Evolutionary conservation across 2,329 filamentous ascomycete genomes (phyloP).

Genomic region (Calonectria multiphialidica): DNA sequence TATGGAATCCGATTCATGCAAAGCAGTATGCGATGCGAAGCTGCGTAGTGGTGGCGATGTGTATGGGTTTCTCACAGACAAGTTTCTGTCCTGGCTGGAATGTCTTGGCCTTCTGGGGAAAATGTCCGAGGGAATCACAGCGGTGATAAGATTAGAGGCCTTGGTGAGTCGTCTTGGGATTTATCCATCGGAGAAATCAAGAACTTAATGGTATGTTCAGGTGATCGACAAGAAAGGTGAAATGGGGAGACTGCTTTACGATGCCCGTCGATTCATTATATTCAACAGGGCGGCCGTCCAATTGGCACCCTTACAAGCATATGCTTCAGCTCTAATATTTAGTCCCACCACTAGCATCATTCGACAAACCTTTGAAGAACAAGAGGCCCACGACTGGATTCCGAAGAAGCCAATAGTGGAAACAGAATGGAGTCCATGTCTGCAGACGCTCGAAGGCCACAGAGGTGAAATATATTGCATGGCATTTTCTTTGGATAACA

Average conservation of each 20-base stretch:
- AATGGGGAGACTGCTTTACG: background rate
- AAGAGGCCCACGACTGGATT: background rate
- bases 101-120: background rate
- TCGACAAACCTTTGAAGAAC: background rate
- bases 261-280: background rate
- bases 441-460: background rate
- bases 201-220: background rate
- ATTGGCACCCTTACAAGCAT: background rate
- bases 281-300: background rate
- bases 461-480: background rate
- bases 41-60: background rate
- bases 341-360: background rate
- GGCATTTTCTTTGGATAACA: background rate
- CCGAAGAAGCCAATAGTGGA: background rate
- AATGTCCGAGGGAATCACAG: background rate
- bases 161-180: background rate
- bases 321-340: background rate
- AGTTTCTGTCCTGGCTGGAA: background rate
- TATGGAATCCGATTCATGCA: background rate
- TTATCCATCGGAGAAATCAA: background rate
- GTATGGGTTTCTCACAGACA: background rate
- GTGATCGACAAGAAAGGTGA: background rate
- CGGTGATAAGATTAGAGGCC: background rate
- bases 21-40: background rate
- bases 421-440: background rate